Percentiles rank a stretch among this genome's conserved stretches.
Conservation (phyloP, 257 asterid species). For the Primulina eburnea region DNA sequence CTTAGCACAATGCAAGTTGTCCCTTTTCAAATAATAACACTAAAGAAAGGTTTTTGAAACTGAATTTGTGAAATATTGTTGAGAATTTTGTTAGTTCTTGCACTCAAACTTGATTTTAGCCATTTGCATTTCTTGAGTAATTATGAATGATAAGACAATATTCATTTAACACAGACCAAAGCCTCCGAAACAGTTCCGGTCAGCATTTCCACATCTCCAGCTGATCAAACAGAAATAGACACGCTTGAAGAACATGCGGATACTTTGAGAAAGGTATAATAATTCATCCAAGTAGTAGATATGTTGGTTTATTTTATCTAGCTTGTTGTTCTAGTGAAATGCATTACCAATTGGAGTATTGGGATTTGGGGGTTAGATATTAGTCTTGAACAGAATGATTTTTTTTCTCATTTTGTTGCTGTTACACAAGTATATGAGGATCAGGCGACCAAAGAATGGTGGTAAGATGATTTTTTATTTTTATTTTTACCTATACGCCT, state of each 20-base stretch:
- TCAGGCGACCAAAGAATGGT: not conserved
- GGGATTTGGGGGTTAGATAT: not conserved
- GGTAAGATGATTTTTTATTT: not conserved
- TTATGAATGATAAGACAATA: not conserved
- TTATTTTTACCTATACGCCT: no score
- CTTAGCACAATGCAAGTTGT: not conserved
- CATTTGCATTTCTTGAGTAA: slow-evolving; percentile 7
- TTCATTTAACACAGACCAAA: slow-evolving; percentile 46
- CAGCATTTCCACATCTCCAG: slow-evolving; percentile 42
- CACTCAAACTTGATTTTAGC: not conserved
- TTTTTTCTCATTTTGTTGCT: not conserved
- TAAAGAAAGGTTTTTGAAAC: not conserved
- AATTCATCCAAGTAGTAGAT: slow-evolving; percentile 6
- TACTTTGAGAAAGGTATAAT: slow-evolving; percentile 55
- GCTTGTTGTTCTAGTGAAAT: slow-evolving; percentile 4
- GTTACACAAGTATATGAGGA: not conserved
- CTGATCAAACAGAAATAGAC: slow-evolving; percentile 65
- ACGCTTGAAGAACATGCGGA: slow-evolving; percentile 70
- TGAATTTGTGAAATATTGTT: not conserved
- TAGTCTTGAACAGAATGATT: slow-evolving; percentile 1
- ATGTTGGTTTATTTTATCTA: not conserved
- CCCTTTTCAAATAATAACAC: not conserved
- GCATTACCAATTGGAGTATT: slow-evolving; percentile 8
- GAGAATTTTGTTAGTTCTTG: not conserved
- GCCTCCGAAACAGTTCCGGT: slow-evolving; percentile 44